Evolutionary conservation across 192 early-diverging fungal genomes (phyloP).

Genomic region (Linnemannia zychae): DNA sequence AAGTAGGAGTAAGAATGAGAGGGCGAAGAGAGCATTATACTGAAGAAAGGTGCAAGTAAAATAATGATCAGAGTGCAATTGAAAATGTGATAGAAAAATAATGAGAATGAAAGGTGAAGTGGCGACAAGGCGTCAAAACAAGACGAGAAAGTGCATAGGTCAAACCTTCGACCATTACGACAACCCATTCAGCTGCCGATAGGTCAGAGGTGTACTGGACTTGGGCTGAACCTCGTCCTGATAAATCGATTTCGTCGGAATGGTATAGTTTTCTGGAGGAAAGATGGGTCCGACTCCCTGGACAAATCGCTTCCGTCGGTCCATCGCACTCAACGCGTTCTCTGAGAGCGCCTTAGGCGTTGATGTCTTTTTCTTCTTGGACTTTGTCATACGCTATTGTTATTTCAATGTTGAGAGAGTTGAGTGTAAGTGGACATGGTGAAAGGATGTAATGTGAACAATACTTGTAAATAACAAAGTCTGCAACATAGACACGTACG

Average conservation of each 20-base stretch:
- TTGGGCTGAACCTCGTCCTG: constrained; percentile 46
- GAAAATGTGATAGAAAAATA: neutral
- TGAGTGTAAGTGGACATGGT: neutral
- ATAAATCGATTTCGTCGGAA: constrained; percentile 58
- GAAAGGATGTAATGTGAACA: neutral
- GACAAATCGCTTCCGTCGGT: constrained; percentile 76
- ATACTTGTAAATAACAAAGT: neutral
- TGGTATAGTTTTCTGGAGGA: constrained; percentile 57
- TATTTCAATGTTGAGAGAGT: neutral
- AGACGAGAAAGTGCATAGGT: neutral
- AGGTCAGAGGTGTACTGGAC: constrained; percentile 29
- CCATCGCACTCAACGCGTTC: constrained; percentile 73
- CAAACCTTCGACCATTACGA: neutral
- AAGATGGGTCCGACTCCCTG: constrained; percentile 72
- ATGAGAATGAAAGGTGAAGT: neutral
- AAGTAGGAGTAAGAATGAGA: neutral
- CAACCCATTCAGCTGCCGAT: constrained; percentile 49
- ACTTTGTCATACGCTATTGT: constrained; percentile 71
- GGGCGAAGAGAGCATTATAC: neutral
- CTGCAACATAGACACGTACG: constrained; percentile 63
- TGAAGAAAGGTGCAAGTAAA: neutral
- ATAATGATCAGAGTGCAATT: neutral
- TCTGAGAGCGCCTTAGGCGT: constrained; percentile 75
- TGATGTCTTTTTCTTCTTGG: constrained; percentile 75
- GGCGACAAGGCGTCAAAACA: neutral